These are phyloP conservation scores for Daedalea quercina DNA, from an alignment of 768 basidiomycete species.

Conservation along the genomic window DNA sequence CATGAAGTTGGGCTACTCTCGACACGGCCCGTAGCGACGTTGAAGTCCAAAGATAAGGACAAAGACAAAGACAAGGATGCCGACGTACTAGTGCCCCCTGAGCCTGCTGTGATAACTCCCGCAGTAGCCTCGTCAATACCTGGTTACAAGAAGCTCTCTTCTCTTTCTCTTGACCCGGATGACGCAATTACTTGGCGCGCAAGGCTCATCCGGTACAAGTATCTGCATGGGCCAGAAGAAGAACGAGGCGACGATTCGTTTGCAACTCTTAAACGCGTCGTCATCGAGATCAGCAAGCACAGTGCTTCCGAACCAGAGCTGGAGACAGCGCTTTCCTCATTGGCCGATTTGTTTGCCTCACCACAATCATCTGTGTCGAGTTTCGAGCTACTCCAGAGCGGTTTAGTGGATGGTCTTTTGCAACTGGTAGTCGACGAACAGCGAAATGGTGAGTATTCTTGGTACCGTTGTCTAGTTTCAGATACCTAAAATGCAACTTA, in stretches of 20 bases:
- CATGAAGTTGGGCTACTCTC: constrained; percentile 86
- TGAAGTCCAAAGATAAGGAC: constrained; percentile 41
- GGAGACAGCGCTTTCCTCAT: constrained; percentile 52
- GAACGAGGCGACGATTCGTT: constrained; percentile 57
- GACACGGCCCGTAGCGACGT: constrained; percentile 48
- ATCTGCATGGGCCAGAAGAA: constrained; percentile 52
- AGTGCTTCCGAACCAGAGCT: constrained; percentile 59
- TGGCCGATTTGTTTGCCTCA: constrained; percentile 78
- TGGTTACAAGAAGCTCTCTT: constrained; percentile 64
- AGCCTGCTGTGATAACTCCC: constrained; percentile 33
- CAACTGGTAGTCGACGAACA: constrained; percentile 70
- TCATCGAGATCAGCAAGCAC: constrained; percentile 50
- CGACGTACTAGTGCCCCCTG: constrained; percentile 33
- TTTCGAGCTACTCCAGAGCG: constrained; percentile 93
- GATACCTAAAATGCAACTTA: constrained; percentile 22
- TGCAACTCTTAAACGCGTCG: constrained; percentile 54
- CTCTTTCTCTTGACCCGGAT: constrained; percentile 70
- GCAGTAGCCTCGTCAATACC: constrained; percentile 40
- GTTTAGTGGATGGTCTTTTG: constrained; percentile 82
- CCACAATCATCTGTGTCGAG: constrained; percentile 81
- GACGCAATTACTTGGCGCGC: constrained; percentile 92
- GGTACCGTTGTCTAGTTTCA: background rate
- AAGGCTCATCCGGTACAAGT: constrained; percentile 81
- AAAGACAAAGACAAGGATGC: constrained; percentile 28
- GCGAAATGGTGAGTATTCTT: constrained; percentile 42